These are phyloP conservation scores for Nitzschia putrida DNA, from an alignment of 108 stramenopile species.

Conservation along the genomic window DNA sequence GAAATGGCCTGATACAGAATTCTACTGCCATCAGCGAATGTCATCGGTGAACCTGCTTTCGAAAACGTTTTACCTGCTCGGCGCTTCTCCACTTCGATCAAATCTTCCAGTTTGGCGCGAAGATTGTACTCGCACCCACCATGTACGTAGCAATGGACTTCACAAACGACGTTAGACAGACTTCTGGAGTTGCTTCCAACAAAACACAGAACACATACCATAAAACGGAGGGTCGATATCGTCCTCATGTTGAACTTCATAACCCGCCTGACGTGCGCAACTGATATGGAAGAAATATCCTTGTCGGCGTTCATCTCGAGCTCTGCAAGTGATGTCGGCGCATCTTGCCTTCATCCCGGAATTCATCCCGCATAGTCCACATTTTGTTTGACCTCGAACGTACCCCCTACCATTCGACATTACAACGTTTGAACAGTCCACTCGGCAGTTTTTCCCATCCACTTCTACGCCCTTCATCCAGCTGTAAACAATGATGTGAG, in stretches of 20 bases:
- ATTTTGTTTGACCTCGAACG: conserved; percentile 45
- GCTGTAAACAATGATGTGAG: conserved; percentile 28
- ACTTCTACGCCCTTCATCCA: conserved; percentile 45
- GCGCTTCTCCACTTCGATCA: conserved; percentile 60
- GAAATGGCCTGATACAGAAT: conserved; percentile 63
- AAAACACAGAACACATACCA: conserved; percentile 15
- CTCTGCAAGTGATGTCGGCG: conserved; percentile 39
- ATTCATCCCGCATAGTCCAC: conserved; percentile 66
- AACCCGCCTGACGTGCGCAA: conserved; percentile 83
- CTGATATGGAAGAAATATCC: conserved; percentile 63
- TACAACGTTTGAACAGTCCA: conserved; percentile 62
- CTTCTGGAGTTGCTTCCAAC: neutral
- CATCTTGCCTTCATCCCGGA: conserved; percentile 71
- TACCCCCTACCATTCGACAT: conserved; percentile 66
- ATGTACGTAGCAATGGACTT: conserved; percentile 72
- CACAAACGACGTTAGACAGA: neutral
- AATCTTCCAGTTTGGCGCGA: conserved; percentile 80
- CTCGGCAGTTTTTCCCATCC: conserved; percentile 18
- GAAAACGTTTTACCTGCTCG: conserved; percentile 48
- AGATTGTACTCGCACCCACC: conserved; percentile 58
- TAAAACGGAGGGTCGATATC: conserved; percentile 18
- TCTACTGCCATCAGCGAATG: conserved; percentile 59
- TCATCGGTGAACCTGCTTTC: conserved; percentile 51
- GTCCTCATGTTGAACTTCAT: conserved; percentile 54
- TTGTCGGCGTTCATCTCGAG: conserved; percentile 29